phyloP scores from a whole-genome alignment of 495 filamentous ascomycete genomes.

The Penicillium argentinense region DNA sequence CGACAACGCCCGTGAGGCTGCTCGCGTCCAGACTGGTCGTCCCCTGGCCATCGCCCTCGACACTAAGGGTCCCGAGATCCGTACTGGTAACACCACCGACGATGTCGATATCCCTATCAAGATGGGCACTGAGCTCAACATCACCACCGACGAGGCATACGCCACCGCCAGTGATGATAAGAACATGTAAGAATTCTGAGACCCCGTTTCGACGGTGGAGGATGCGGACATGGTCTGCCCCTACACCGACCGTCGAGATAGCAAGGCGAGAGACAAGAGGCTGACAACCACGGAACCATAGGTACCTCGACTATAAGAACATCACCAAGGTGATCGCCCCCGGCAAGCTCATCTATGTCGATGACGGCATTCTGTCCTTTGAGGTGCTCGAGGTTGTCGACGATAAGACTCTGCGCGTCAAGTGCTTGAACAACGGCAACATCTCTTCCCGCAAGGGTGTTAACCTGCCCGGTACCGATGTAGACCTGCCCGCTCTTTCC shows the following conservation, averaged over 20 bases:
- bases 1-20: slow-evolving; percentile 86
- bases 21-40: slow-evolving; percentile 69
- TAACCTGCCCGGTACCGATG: slow-evolving; percentile 97
- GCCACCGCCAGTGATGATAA: slow-evolving; percentile 76
- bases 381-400: slow-evolving; percentile 86
- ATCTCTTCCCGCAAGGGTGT: slow-evolving; percentile 98
- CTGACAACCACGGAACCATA: slow-evolving; percentile 34
- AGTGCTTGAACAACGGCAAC: slow-evolving; percentile 92
- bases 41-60: slow-evolving; percentile 96
- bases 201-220: slow-evolving; percentile 7
- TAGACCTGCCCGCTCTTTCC: slow-evolving; percentile 96
- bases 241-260: not conserved
- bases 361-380: slow-evolving; percentile 95
- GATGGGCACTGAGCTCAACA: slow-evolving; percentile 80
- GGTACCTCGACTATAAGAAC: slow-evolving; percentile 99
- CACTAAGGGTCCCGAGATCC: slow-evolving; percentile 98
- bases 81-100: slow-evolving; percentile 85
- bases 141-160: slow-evolving; percentile 97
- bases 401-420: slow-evolving; percentile 78
- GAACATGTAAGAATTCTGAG: slow-evolving; percentile 98
- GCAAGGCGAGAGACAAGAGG: not conserved
- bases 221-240: too few relatives aligned
- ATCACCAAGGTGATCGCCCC: slow-evolving; percentile 94
- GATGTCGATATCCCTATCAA: slow-evolving; percentile 87
- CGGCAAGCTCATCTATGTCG: slow-evolving; percentile 97